Evolutionary conservation across 2,329 filamentous ascomycete genomes (phyloP).

Genomic region (Exophiala sideris): DNA sequence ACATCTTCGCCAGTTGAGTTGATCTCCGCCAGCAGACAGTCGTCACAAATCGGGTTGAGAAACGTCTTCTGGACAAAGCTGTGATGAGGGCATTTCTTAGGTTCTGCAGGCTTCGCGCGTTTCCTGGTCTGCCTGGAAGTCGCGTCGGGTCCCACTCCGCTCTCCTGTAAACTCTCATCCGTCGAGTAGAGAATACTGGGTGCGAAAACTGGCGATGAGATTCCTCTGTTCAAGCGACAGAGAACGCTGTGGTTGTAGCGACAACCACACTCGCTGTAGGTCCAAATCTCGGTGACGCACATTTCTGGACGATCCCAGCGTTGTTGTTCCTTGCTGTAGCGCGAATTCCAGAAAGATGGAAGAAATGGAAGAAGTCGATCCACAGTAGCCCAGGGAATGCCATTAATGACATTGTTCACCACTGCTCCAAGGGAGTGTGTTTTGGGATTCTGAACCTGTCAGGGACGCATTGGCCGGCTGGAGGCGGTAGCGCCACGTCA

Average conservation of each 20-base stretch:
- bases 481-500: conserved; percentile 12
- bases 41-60: conserved; percentile 28
- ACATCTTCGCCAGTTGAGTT: background rate
- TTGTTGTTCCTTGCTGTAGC: background rate
- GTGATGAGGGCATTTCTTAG: conserved; percentile 18
- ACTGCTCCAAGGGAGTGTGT: background rate
- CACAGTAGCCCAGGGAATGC: conserved; percentile 2
- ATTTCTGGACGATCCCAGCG: conserved; percentile 4
- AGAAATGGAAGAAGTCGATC: background rate
- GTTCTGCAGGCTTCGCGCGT: conserved; percentile 6
- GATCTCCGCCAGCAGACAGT: conserved; percentile 23
- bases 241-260: conserved; percentile 19
- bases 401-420: conserved; percentile 10
- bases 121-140: background rate
- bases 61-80: conserved; percentile 21
- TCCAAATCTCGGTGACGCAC: conserved; percentile 28
- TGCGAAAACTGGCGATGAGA: conserved; percentile 6
- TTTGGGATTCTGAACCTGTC: conserved; percentile 9
- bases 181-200: conserved; percentile 8
- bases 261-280: conserved; percentile 28
- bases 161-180: conserved; percentile 11
- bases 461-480: conserved; percentile 11
- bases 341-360: background rate
- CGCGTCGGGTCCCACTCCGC: background rate
- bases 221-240: conserved; percentile 12